Evolutionary conservation across 2,329 filamentous ascomycete genomes (phyloP), one percentile per base, ranked within the genome.

Genomic region (Amauroascus niger): DNA sequence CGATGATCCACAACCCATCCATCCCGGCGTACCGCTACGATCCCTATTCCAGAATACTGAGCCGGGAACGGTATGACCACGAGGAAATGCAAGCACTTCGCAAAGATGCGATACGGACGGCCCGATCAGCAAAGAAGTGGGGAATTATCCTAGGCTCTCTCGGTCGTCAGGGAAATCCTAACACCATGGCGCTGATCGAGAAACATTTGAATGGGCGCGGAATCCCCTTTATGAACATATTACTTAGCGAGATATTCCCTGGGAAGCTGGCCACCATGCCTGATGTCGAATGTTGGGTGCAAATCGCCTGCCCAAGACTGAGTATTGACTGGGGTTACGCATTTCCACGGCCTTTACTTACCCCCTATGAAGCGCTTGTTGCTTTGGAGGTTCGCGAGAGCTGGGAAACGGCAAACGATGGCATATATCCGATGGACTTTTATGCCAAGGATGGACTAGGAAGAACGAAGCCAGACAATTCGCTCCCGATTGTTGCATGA

Each of bases 251-350:
- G 74, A 97, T 98, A 52, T 96, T 97, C 67, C 93, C 94, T 0
- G 90, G 88, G 0, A 98, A 97, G 73, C 72, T 98, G 60, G 89
- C 88, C 0, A 83, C 93, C 76, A 96, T 98, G 88, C 72, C 74
- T 28, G 91, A 97, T 64, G 87, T 98, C 1, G 91, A 96, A 66
- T 95, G 89, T 63, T 98, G 93, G 93, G 91, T 98, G 37, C 93
- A 98, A 71, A 89, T 98, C 49, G 93, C 93, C 4, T 98, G 93
- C 71, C 93, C 93, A n/a, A 76, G 93, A 48, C 67, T 98, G 67
- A 97, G 91, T 69, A 98, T 98, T 61, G 93, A 98, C 71, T 98
- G 93, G 93, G 93, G 93, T 0, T 97, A 97, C 72, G 93, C 93
- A 0, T 98, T 98, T 66, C 81, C 88, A 1, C 74, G 87, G 45